Evolutionary conservation across 129 eudicot species (phyloP).

Genomic region (Ambrosia trifida): DNA sequence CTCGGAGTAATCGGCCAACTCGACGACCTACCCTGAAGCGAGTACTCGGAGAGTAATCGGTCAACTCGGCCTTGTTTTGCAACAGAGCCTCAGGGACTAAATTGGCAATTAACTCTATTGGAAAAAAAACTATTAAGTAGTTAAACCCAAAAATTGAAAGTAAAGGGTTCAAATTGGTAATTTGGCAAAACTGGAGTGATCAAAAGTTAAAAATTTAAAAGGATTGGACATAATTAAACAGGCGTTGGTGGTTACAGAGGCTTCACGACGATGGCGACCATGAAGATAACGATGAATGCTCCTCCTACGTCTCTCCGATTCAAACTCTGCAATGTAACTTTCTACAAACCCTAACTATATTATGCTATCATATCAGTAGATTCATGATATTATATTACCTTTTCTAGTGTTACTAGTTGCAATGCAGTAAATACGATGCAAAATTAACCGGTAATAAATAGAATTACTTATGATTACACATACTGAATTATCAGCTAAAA

Average conservation of each 20-base stretch:
- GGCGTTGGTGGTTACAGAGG: constrained; percentile 20
- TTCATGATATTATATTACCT: not conserved
- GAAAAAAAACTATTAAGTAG: not conserved
- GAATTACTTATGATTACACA: not conserved
- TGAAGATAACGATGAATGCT: constrained; percentile 31
- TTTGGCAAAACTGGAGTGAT: not conserved
- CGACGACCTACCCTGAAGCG: too few species aligned
- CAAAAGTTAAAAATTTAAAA: not conserved
- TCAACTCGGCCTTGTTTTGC: too few species aligned
- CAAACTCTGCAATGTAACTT: constrained; percentile 25
- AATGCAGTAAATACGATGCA: constrained; percentile 5
- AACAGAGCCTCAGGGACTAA: too few species aligned
- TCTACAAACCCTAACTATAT: constrained; percentile 13
- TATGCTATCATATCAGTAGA: constrained; percentile 9
- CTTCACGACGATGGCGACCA: constrained; percentile 31
- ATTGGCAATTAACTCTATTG: too few species aligned
- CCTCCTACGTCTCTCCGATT: constrained; percentile 21
- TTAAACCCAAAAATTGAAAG: not conserved
- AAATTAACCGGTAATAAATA: not conserved
- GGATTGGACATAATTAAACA: constrained; percentile 31
- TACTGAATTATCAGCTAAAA: not conserved
- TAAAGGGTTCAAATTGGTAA: not conserved
- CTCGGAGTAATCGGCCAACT: too few species aligned
- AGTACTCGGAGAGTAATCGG: too few species aligned
- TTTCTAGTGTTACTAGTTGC: not conserved